Conservation (phyloP, 2,329 filamentous ascomycete genomes). For the Cladophialophora yegresii region DNA sequence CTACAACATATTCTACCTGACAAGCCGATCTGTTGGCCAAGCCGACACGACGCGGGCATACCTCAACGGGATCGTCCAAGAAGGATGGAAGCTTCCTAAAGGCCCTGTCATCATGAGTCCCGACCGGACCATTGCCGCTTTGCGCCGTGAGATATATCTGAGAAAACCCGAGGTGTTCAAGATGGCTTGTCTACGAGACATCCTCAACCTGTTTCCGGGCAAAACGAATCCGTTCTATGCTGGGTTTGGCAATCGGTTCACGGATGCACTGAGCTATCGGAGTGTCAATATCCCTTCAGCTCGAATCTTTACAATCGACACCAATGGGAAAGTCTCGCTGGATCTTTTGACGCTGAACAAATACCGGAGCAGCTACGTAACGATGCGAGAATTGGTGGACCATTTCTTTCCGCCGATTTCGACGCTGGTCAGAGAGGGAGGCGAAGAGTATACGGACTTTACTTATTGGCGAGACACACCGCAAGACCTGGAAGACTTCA, state of each 20-base stretch:
- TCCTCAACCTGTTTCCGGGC: constrained; percentile 79
- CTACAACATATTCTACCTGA: constrained; percentile 98
- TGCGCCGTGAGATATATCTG: constrained; percentile 89
- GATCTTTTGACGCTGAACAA: constrained; percentile 89
- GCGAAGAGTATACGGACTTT: constrained; percentile 95
- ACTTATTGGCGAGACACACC: constrained; percentile 90
- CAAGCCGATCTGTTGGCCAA: constrained; percentile 88
- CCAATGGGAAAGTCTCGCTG: constrained; percentile 90
- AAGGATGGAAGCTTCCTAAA: constrained; percentile 79
- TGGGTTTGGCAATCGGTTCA: constrained; percentile 93
- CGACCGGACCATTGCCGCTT: constrained; percentile 88
- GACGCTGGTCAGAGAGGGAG: constrained; percentile 81
- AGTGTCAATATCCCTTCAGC: constrained; percentile 93
- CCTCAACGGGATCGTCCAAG: constrained; percentile 83
- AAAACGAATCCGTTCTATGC: constrained; percentile 88
- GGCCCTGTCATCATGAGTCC: constrained; percentile 95
- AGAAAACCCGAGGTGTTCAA: constrained; percentile 98
- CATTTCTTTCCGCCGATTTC: constrained; percentile 96
- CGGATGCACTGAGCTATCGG: constrained; percentile 92
- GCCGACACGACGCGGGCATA: constrained; percentile 89
- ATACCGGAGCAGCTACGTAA: constrained; percentile 94
- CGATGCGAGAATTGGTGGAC: constrained; percentile 95
- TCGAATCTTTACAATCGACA: constrained; percentile 98
- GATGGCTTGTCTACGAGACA: constrained; percentile 96
- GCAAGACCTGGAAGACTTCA: constrained; percentile 84